Percentiles rank a stretch among this genome's conserved stretches.
Evolutionary conservation across 2,329 filamentous ascomycete genomes (phyloP).

Genomic region (Tolypocladium guangdongense): DNA sequence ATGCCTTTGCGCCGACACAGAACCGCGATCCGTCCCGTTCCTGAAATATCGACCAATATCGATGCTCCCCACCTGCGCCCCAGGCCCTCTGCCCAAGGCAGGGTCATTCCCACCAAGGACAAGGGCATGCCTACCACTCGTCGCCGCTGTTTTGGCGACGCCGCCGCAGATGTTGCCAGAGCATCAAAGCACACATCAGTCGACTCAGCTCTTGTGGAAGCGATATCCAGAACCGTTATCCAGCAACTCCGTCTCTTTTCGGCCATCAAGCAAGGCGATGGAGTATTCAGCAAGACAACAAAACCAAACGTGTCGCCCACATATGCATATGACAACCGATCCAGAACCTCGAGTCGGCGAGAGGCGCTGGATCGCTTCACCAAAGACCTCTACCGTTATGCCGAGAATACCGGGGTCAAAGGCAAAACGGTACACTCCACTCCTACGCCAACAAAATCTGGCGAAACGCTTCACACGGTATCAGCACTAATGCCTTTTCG

Average conservation of each 20-base stretch:
- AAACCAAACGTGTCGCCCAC: neutral
- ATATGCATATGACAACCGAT: constrained; percentile 10
- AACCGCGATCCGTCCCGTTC: neutral
- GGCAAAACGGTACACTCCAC: constrained; percentile 27
- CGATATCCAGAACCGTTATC: constrained; percentile 31
- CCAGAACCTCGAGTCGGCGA: constrained; percentile 32
- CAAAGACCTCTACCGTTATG: constrained; percentile 17
- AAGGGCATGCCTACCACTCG: constrained; percentile 1
- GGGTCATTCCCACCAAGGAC: constrained; percentile 1
- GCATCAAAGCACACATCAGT: constrained; percentile 18
- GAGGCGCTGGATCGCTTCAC: constrained; percentile 27
- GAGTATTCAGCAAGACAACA: neutral
- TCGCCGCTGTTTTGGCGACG: constrained; percentile 6
- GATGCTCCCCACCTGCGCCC: neutral
- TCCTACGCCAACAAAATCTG: constrained; percentile 28
- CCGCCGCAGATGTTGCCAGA: constrained; percentile 4
- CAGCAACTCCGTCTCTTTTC: constrained; percentile 33
- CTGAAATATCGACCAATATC: neutral
- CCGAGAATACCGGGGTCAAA: constrained; percentile 22
- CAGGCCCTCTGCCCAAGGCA: constrained; percentile 1
- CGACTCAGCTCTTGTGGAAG: constrained; percentile 30
- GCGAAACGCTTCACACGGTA: constrained; percentile 37
- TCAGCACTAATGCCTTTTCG: constrained; percentile 42
- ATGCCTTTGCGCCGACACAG: neutral
- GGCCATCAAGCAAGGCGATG: constrained; percentile 9